Percentiles rank a stretch among this genome's conserved stretches.
phyloP scores from a whole-genome alignment of 2,329 filamentous ascomycete species.

The Pseudocercospora pini-densiflorae region DNA sequence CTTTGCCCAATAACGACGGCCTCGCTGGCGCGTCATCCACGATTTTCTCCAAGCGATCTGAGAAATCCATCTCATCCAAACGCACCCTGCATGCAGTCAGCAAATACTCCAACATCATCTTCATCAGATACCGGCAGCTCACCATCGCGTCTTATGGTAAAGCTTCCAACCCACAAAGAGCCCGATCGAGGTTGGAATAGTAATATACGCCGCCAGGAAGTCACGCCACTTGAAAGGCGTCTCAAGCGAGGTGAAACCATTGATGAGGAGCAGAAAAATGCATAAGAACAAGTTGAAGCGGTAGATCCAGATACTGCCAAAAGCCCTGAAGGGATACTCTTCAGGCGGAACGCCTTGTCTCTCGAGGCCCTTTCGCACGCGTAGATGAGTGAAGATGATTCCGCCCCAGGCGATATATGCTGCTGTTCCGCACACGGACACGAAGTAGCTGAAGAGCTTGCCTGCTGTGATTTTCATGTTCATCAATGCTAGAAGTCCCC shows the following conservation, averaged over 20 bases:
- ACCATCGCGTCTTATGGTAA: slow-evolving; percentile 11
- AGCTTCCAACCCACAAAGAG: slow-evolving; percentile 5
- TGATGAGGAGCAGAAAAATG: slow-evolving; percentile 7
- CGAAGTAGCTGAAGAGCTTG: slow-evolving; percentile 8
- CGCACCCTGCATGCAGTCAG: neutral
- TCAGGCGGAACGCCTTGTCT: neutral
- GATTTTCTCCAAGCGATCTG: slow-evolving; percentile 2
- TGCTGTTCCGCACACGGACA: slow-evolving; percentile 1
- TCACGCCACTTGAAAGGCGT: slow-evolving; percentile 2
- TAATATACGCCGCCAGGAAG: slow-evolving; percentile 13
- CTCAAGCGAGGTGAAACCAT: slow-evolving; percentile 9
- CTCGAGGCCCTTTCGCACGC: slow-evolving; percentile 2
- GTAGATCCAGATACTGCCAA: slow-evolving; percentile 11
- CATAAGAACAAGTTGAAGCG: slow-evolving; percentile 8
- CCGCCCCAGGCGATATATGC: slow-evolving; percentile 8
- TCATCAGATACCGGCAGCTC: neutral
- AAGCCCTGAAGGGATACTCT: neutral
- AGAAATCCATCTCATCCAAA: slow-evolving; percentile 10
- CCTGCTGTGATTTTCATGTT: slow-evolving; percentile 10
- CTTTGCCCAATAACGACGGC: neutral
- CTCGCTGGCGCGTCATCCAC: neutral
- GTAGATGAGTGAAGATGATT: slow-evolving; percentile 9
- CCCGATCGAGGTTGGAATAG: neutral
- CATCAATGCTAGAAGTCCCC: slow-evolving; percentile 2
- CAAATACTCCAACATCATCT: neutral